These are phyloP conservation scores for Conoideocrella luteorostrata DNA, from an alignment of 2,329 filamentous ascomycete genomes.

Conservation along the genomic window DNA sequence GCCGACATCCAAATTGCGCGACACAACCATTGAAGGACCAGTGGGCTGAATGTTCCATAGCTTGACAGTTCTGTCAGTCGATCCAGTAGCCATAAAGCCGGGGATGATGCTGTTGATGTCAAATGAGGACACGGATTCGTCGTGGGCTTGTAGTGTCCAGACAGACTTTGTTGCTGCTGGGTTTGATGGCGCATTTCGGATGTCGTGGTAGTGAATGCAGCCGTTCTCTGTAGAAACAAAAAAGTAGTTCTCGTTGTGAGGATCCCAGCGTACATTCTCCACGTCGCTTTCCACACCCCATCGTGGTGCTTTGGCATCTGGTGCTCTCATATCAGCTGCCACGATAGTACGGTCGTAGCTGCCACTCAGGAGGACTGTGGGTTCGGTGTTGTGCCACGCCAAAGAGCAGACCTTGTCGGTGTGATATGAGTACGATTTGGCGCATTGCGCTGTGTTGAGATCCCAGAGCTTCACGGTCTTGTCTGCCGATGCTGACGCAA, in stretches of 20 bases:
- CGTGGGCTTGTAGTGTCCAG: constrained; percentile 94
- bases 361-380: constrained; percentile 83
- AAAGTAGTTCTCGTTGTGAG: constrained; percentile 88
- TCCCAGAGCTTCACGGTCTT: constrained; percentile 98
- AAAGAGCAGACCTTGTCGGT: constrained; percentile 97
- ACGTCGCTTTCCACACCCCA: constrained; percentile 97
- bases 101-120: constrained; percentile 87
- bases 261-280: constrained; percentile 87
- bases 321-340: constrained; percentile 92
- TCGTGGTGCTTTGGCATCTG: constrained; percentile 70
- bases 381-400: constrained; percentile 83
- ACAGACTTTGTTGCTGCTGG: constrained; percentile 74
- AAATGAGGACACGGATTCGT: constrained; percentile 85
- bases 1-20: constrained; percentile 85
- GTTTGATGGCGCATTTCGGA: constrained; percentile 66
- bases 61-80: constrained; percentile 91
- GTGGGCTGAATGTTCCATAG: constrained; percentile 83
- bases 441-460: constrained; percentile 82
- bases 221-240: constrained; percentile 92
- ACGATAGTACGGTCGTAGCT: constrained; percentile 93
- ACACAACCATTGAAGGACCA: constrained; percentile 84
- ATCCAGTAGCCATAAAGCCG: constrained; percentile 88
- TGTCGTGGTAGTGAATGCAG: constrained; percentile 86
- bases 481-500: constrained; percentile 92
- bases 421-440: constrained; percentile 92